Conservation (phyloP, 2,329 filamentous ascomycete species). For the Camptophora hylomeconis region DNA sequence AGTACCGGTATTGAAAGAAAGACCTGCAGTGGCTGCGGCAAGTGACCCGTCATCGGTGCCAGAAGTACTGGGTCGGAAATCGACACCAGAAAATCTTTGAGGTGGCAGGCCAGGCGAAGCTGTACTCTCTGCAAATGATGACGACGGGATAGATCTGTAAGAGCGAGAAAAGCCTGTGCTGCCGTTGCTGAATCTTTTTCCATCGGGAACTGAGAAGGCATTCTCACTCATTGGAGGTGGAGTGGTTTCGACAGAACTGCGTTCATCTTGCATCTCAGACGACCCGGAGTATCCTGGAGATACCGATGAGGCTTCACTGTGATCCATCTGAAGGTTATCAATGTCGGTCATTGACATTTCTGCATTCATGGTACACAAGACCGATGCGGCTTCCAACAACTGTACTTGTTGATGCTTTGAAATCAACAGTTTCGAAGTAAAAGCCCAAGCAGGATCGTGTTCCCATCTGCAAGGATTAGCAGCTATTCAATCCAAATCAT, state of each 20-base stretch:
- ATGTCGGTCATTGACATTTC: slow-evolving; percentile 53
- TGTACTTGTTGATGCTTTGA: slow-evolving; percentile 99
- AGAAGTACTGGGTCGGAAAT: slow-evolving; percentile 65
- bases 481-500: slow-evolving; percentile 16
- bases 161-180: slow-evolving; percentile 54
- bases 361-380: slow-evolving; percentile 78
- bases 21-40: slow-evolving; percentile 76
- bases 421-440: slow-evolving; percentile 93
- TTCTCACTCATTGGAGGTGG: slow-evolving; percentile 68
- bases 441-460: slow-evolving; percentile 95
- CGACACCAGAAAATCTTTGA: slow-evolving; percentile 61
- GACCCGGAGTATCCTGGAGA: slow-evolving; percentile 72
- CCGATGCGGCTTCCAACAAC: slow-evolving; percentile 90
- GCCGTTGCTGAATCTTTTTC: slow-evolving; percentile 43
- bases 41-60: slow-evolving; percentile 75
- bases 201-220: slow-evolving; percentile 40
- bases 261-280: slow-evolving; percentile 60
- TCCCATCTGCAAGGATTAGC: slow-evolving; percentile 65
- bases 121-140: slow-evolving; percentile 42
- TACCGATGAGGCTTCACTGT: slow-evolving; percentile 68
- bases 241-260: slow-evolving; percentile 84
- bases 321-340: slow-evolving; percentile 53
- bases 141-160: slow-evolving; percentile 58
- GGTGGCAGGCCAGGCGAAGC: slow-evolving; percentile 37
- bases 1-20: slow-evolving; percentile 83